Evolutionary conservation across 441 rosid species (phyloP).

Genomic region (Erysimum pusillum): DNA sequence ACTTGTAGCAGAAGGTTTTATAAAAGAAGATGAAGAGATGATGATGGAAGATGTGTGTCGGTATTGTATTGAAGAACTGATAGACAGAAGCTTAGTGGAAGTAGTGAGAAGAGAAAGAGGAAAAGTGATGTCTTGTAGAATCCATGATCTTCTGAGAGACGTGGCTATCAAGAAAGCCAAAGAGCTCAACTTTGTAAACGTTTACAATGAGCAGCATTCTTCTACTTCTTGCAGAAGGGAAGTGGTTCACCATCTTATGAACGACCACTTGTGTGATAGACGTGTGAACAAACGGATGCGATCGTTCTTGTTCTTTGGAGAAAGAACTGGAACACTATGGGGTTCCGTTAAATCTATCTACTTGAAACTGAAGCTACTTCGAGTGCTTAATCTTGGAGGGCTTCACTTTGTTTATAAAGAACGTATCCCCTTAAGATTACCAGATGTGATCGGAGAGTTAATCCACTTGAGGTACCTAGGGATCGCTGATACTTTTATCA

Average conservation of each 20-base stretch:
- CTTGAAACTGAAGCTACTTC: slow-evolving; percentile 37
- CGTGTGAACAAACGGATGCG: slow-evolving; percentile 30
- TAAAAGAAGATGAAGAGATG: slow-evolving; percentile 17
- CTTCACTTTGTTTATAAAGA: neutral
- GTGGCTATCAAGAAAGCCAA: slow-evolving; percentile 35
- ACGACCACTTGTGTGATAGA: slow-evolving; percentile 15
- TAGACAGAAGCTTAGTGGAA: slow-evolving; percentile 32
- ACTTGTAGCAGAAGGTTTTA: slow-evolving; percentile 31
- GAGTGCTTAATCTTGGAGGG: slow-evolving; percentile 43
- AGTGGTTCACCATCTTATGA: slow-evolving; percentile 33
- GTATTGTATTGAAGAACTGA: slow-evolving; percentile 12
- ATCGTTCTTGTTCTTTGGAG: slow-evolving; percentile 38
- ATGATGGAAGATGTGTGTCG: slow-evolving; percentile 32
- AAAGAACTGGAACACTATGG: too few relatives aligned
- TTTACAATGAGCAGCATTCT: slow-evolving; percentile 4
- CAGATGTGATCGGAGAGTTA: slow-evolving; percentile 29
- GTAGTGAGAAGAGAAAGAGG: slow-evolving; percentile 8
- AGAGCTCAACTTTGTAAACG: slow-evolving; percentile 39
- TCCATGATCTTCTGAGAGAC: slow-evolving; percentile 42
- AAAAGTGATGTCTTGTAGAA: slow-evolving; percentile 4
- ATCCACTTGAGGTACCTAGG: slow-evolving; percentile 47
- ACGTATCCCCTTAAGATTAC: neutral
- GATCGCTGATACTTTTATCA: neutral
- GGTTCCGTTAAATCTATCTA: slow-evolving; percentile 7
- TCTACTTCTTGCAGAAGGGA: slow-evolving; percentile 35